Evolutionary conservation across 768 basidiomycete species (phyloP).

Genomic region (Russula brevipes): DNA sequence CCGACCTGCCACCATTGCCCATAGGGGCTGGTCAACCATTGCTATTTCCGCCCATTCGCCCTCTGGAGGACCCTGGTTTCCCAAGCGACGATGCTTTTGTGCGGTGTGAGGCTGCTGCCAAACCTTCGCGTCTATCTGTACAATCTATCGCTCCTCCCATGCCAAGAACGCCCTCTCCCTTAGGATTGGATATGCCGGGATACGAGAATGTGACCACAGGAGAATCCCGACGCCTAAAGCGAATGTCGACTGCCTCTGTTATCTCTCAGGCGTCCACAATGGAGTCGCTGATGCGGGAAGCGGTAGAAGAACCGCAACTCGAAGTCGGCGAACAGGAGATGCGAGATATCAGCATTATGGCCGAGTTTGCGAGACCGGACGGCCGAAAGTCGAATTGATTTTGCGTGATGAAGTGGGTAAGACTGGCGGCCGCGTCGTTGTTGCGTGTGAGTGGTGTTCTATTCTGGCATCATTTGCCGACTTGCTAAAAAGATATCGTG

Average conservation of each 20-base stretch:
- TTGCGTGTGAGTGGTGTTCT: constrained; percentile 42
- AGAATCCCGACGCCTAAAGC: constrained; percentile 2
- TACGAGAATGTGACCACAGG: not conserved
- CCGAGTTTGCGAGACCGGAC: constrained; percentile 61
- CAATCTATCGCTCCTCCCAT: not conserved
- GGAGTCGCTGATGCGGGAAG: constrained; percentile 29
- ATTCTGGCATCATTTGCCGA: not conserved
- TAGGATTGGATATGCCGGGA: not conserved
- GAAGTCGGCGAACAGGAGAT: constrained; percentile 55
- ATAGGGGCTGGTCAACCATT: not conserved
- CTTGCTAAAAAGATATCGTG: not conserved
- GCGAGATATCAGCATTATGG: constrained; percentile 50
- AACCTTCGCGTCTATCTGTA: not conserved
- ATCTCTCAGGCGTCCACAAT: constrained; percentile 25
- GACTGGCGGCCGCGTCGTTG: constrained; percentile 52
- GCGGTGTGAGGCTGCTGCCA: not conserved
- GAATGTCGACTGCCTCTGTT: not conserved
- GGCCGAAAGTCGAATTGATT: constrained; percentile 58
- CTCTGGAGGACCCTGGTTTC: not conserved
- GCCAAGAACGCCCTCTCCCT: not conserved
- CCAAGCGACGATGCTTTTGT: not conserved
- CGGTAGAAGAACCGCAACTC: constrained; percentile 34
- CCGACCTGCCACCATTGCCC: not conserved
- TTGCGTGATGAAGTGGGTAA: constrained; percentile 58
- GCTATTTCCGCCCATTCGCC: not conserved